A percentile compares a stretch with the other conserved stretches of the same genome.
Conservation (phyloP, 148 eudicot species). For the Beta vulgaris region DNA sequence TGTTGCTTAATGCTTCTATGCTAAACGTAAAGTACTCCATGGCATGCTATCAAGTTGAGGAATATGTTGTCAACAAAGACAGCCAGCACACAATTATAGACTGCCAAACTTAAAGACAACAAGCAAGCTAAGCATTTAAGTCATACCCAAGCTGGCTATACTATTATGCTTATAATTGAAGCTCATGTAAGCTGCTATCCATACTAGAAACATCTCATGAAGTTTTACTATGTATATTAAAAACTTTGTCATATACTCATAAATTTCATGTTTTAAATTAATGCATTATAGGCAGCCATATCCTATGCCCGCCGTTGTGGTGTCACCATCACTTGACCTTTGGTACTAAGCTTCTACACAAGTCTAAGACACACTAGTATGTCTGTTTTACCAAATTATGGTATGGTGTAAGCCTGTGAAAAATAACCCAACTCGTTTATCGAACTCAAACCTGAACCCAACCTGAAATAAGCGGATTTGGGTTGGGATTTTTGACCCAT, state of each 20-base stretch:
- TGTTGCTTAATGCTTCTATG: too few relatives aligned
- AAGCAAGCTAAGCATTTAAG: constrained; percentile 11
- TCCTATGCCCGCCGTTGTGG: constrained; percentile 6
- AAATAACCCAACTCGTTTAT: too few relatives aligned
- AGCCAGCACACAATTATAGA: constrained; percentile 15
- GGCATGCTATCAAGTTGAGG: neutral
- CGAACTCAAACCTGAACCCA: too few relatives aligned
- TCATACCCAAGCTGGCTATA: constrained; percentile 21
- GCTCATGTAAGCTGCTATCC: constrained; percentile 27
- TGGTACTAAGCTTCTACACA: neutral
- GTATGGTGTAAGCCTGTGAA: too few relatives aligned
- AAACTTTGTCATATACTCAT: neutral
- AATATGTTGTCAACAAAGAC: constrained; percentile 8
- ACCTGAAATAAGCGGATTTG: too few relatives aligned
- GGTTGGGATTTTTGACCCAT: too few relatives aligned
- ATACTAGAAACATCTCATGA: constrained; percentile 32
- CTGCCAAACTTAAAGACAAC: constrained; percentile 7
- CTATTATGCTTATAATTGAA: constrained; percentile 11
- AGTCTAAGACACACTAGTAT: neutral
- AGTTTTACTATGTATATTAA: neutral
- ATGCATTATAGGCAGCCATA: neutral
- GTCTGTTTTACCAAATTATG: too few relatives aligned
- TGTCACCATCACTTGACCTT: constrained; percentile 23
- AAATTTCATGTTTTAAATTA: neutral
- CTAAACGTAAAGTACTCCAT: neutral